A percentile compares a stretch with the other conserved stretches of the same genome.
phyloP scores from a whole-genome alignment of 2,329 filamentous ascomycete genomes.

The Colletotrichum navitas region DNA sequence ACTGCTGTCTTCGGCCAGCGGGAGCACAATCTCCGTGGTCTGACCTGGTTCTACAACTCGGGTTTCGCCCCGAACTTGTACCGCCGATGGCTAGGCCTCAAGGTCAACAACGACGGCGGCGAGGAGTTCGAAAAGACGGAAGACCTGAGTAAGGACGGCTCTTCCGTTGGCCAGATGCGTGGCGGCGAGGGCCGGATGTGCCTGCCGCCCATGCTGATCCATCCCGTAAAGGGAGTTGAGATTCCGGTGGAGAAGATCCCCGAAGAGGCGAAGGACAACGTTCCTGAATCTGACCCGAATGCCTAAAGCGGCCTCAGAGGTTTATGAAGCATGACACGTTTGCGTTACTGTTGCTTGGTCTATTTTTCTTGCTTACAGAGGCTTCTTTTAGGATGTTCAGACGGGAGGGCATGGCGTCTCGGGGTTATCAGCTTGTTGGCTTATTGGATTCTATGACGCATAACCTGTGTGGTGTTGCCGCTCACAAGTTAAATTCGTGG shows the following conservation, averaged over 20 bases:
- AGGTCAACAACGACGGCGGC: constrained; percentile 82
- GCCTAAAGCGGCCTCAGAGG: constrained; percentile 48
- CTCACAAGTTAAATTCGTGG: constrained; percentile 24
- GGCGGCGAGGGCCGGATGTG: constrained; percentile 89
- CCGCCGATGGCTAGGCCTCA: constrained; percentile 86
- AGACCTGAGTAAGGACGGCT: constrained; percentile 64
- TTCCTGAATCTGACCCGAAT: constrained; percentile 64
- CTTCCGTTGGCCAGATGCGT: constrained; percentile 65
- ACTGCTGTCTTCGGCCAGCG: constrained; percentile 84
- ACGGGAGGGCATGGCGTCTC: constrained; percentile 35
- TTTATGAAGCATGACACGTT: constrained; percentile 30
- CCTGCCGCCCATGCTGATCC: constrained; percentile 87
- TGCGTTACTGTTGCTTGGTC: constrained; percentile 23
- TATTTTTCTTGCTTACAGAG: constrained; percentile 19
- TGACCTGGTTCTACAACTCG: constrained; percentile 93
- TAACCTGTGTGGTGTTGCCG: neutral
- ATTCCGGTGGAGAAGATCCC: constrained; percentile 71
- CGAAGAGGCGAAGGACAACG: constrained; percentile 57
- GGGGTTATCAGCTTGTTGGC: constrained; percentile 33
- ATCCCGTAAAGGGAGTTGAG: constrained; percentile 86
- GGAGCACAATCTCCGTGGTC: constrained; percentile 89
- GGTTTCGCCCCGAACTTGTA: constrained; percentile 87
- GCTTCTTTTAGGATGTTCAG: constrained; percentile 30
- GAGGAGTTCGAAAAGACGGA: constrained; percentile 78
- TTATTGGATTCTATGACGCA: constrained; percentile 36